These are phyloP conservation scores for Xylaria venustula DNA, from an alignment of 495 filamentous ascomycete genomes.

Conservation along the genomic window DNA sequence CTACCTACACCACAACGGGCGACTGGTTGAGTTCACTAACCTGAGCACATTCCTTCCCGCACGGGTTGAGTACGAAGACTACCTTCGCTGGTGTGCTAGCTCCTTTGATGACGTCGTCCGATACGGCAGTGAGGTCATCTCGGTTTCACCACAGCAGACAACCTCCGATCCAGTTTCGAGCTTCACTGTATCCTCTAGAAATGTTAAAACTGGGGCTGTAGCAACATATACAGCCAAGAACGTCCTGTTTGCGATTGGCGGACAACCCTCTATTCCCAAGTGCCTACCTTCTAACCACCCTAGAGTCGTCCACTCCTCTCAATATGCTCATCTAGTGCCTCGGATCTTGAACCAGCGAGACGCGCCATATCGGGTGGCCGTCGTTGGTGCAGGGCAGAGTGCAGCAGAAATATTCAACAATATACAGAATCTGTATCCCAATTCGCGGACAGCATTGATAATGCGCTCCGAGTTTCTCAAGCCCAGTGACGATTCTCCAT, in stretches of 20 bases:
- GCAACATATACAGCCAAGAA: slow-evolving; percentile 58
- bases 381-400: slow-evolving; percentile 87
- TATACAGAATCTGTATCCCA: slow-evolving; percentile 76
- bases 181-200: slow-evolving; percentile 45
- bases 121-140: slow-evolving; percentile 75
- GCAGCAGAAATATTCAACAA: slow-evolving; percentile 95
- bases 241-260: slow-evolving; percentile 85
- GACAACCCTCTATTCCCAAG: slow-evolving; percentile 72
- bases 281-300: slow-evolving; percentile 59
- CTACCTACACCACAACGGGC: slow-evolving; percentile 75
- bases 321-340: slow-evolving; percentile 67
- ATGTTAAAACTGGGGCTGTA: slow-evolving; percentile 33
- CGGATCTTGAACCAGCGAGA: slow-evolving; percentile 57
- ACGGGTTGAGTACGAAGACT: slow-evolving; percentile 89
- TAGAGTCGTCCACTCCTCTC: slow-evolving; percentile 84
- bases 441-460: slow-evolving; percentile 70
- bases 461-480: slow-evolving; percentile 77
- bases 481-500: slow-evolving; percentile 93
- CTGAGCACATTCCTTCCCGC: slow-evolving; percentile 83
- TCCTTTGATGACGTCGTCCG: slow-evolving; percentile 75
- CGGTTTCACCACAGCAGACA: slow-evolving; percentile 46
- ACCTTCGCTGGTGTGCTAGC: slow-evolving; percentile 86
- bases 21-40: slow-evolving; percentile 87
- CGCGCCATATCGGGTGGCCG: slow-evolving; percentile 67
- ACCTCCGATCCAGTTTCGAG: slow-evolving; percentile 45